These are phyloP conservation scores for Nakataea oryzae DNA, from an alignment of 2,329 filamentous ascomycete genomes.

Conservation along the genomic window DNA sequence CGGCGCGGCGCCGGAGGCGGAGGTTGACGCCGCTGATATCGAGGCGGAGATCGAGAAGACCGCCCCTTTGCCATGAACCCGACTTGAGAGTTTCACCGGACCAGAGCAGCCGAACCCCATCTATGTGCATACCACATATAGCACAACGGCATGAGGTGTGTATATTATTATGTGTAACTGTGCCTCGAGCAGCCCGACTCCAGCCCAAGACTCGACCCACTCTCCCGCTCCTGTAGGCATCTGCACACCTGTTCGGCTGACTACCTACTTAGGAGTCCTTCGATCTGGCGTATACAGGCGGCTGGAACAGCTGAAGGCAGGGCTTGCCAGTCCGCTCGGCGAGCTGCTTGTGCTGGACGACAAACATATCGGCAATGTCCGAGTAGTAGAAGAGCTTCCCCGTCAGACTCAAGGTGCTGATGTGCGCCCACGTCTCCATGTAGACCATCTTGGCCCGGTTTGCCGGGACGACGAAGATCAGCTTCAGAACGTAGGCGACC, in stretches of 20 bases:
- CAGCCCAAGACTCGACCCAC: not conserved
- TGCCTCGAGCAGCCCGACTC: not conserved
- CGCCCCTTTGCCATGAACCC: not conserved
- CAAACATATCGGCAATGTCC: slow-evolving; percentile 61
- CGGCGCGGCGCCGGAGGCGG: slow-evolving; percentile 19
- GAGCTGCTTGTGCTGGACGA: slow-evolving; percentile 71
- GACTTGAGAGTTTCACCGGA: not conserved
- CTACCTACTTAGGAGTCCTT: not conserved
- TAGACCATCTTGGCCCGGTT: slow-evolving; percentile 66
- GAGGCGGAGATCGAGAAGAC: not conserved
- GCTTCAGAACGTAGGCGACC: slow-evolving; percentile 35
- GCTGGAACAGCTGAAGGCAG: slow-evolving; percentile 13
- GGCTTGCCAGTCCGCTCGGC: slow-evolving; percentile 31
- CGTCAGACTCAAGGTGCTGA: slow-evolving; percentile 72
- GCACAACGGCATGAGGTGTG: not conserved
- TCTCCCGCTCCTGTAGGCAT: not conserved
- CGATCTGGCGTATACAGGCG: slow-evolving; percentile 15
- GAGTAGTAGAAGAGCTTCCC: slow-evolving; percentile 61
- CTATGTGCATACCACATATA: not conserved
- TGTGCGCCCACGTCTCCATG: slow-evolving; percentile 86
- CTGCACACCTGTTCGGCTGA: no score
- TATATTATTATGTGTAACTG: not conserved
- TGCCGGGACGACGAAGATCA: slow-evolving; percentile 31
- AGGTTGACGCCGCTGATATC: slow-evolving; percentile 7
- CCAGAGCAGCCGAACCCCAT: not conserved